Evolutionary conservation across 2,329 filamentous ascomycete genomes (phyloP), one percentile per base, ranked within the genome.

Genomic region (Lasiodiplodia sp.): DNA sequence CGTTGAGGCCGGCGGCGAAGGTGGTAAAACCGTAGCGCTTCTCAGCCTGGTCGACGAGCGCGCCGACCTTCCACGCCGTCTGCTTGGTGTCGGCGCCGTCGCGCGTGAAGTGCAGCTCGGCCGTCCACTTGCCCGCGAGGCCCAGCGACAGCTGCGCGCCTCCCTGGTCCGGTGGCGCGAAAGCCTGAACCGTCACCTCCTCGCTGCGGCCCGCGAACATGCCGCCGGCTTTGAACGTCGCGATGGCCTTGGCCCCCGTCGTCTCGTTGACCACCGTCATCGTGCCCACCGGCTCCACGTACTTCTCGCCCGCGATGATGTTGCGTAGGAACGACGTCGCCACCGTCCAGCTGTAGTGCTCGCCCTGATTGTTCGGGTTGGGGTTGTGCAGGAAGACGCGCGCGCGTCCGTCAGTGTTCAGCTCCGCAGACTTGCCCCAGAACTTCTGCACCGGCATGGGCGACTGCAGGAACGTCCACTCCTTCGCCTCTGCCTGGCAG

Each of bases 301-400:
- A 99, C 81, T 98, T 99, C 80, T 99, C 96, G 49, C 96, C 96
- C 74, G 97, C 95, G 67, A 99, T 96, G 65, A 99, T 93, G 78
- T 99, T 99, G 58, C 96, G 89, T 67, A 99, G 82, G 81, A 97
- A 98, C 72, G 92, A 93, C 4, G 93, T 97, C 1, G 95, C 93
- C 21, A 93, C 86, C 56, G 87, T 91, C 93, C 94, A 99, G 73
- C 90, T 94, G 82, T 95, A 99, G 70, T 89, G 86, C 77, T 98
- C 95, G 67, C 93, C 92, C 1, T 84, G 87, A 49, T 34, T 44
- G 37, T 47, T 49, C 3, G 66, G 56, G 44, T 28, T 49, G 4
- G 56, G 47, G 2, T 71, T 68, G 76, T 96, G 90, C 34, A 99
- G 83, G 49, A 90, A 88, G 49, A 97, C 85, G 60, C 94, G 88